Evolutionary conservation across 257 asterid genomes (phyloP).

Genomic region (Phtheirospermum japonicum): DNA sequence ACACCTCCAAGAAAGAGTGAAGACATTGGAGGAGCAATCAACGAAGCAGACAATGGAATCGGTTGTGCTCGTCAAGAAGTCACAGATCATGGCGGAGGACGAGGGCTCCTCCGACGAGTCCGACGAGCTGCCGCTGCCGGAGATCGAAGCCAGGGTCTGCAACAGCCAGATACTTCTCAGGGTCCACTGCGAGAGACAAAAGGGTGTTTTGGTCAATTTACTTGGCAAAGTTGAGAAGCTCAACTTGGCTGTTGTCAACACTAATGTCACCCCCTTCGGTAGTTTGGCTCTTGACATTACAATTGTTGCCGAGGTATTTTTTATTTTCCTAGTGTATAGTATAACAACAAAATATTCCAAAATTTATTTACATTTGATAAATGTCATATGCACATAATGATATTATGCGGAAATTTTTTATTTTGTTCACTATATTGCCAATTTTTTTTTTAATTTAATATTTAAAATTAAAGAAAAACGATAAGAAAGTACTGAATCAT

Average conservation of each 20-base stretch:
- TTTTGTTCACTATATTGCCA: no score
- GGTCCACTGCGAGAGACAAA: constrained; percentile 36
- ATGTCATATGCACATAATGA: no score
- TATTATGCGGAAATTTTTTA: no score
- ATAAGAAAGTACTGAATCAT: no score
- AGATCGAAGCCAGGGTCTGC: constrained; percentile 29
- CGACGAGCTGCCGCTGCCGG: constrained; percentile 17
- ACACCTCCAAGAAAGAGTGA: constrained; percentile 31
- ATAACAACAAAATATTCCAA: not conserved
- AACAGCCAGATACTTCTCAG: constrained; percentile 31
- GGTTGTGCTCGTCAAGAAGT: constrained; percentile 32
- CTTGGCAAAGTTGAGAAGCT: constrained; percentile 39
- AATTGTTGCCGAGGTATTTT: constrained; percentile 37
- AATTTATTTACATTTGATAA: no score
- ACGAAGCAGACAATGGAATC: constrained; percentile 29
- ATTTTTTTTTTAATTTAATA: no score
- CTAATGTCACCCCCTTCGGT: constrained; percentile 33
- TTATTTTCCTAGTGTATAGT: no score
- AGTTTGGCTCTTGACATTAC: constrained; percentile 34
- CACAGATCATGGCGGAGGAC: constrained; percentile 28
- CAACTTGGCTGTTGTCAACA: constrained; percentile 31
- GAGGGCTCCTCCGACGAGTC: constrained; percentile 27
- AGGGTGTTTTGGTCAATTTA: constrained; percentile 31
- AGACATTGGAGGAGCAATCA: constrained; percentile 37
- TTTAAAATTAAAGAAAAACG: no score